phyloP scores from a whole-genome alignment of 2,329 filamentous ascomycete genomes.

The Hirsutella rhossiliensis region DNA sequence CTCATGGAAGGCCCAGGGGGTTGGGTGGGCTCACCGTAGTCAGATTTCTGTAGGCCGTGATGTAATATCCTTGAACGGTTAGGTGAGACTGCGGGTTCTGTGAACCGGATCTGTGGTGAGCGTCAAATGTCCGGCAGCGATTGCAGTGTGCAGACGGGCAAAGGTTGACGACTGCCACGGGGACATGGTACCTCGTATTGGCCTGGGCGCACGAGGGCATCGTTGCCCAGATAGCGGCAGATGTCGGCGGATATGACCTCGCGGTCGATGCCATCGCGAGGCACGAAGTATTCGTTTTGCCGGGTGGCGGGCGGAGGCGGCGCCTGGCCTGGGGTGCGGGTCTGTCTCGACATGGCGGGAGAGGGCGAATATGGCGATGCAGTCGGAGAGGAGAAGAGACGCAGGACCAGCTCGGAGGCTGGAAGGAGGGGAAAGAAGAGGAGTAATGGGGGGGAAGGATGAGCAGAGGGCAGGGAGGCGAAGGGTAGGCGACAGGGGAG shows the following conservation, averaged over 20 bases:
- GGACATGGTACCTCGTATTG: slow-evolving; percentile 52
- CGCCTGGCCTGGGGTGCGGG: slow-evolving; percentile 23
- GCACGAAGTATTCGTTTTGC: slow-evolving; percentile 71
- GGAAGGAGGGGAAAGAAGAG: slow-evolving; percentile 6
- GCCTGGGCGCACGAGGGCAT: slow-evolving; percentile 66
- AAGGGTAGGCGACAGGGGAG: not conserved
- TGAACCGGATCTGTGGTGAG: not conserved
- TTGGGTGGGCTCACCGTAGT: slow-evolving; percentile 49
- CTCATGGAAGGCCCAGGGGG: no score
- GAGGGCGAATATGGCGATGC: not conserved
- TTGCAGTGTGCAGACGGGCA: not conserved
- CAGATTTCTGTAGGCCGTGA: slow-evolving; percentile 67
- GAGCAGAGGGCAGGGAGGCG: not conserved
- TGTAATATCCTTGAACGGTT: slow-evolving; percentile 60
- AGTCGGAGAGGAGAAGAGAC: slow-evolving; percentile 2
- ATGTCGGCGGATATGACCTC: slow-evolving; percentile 79
- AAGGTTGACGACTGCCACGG: no score
- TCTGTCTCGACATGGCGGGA: slow-evolving; percentile 26
- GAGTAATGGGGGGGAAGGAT: slow-evolving; percentile 3
- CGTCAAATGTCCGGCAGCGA: not conserved
- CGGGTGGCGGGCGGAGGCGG: slow-evolving; percentile 29
- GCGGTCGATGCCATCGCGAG: slow-evolving; percentile 68
- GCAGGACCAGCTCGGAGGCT: slow-evolving; percentile 6
- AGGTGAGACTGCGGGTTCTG: slow-evolving; percentile 45
- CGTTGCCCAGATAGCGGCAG: slow-evolving; percentile 72